Percentiles rank a stretch among this genome's conserved stretches.
These are phyloP conservation scores for Pichia rugopelliculosa DNA, from an alignment of 805 yeast genomes.

Conservation along the genomic window DNA sequence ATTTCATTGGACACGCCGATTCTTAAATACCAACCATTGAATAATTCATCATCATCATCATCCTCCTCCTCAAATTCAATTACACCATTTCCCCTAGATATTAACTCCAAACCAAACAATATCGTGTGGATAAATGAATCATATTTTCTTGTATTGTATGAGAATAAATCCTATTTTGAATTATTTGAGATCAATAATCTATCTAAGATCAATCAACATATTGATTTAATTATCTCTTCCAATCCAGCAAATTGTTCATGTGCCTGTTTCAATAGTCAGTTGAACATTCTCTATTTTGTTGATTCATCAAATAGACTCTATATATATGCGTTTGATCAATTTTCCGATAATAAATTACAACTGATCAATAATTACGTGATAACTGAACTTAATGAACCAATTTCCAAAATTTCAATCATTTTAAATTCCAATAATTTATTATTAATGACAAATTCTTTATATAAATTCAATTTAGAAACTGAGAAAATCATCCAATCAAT, in stretches of 20 bases:
- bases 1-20: slow-evolving; percentile 7
- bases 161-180: slow-evolving; percentile 7
- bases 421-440: not conserved
- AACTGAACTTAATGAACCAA: slow-evolving; percentile 7
- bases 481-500: slow-evolving; percentile 6
- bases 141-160: slow-evolving; percentile 5
- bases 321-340: slow-evolving; percentile 5
- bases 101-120: slow-evolving; percentile 1
- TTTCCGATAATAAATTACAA: slow-evolving; percentile 1
- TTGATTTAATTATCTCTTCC: slow-evolving; percentile 3
- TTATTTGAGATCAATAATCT: slow-evolving; percentile 3
- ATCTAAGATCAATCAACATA: slow-evolving; percentile 1
- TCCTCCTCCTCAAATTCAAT: slow-evolving; percentile 2
- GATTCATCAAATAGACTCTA: slow-evolving; percentile 11
- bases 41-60: not conserved
- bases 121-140: slow-evolving; percentile 4
- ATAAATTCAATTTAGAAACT: slow-evolving; percentile 9
- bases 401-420: slow-evolving; percentile 6
- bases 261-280: not conserved
- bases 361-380: slow-evolving; percentile 7
- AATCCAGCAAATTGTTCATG: slow-evolving; percentile 7
- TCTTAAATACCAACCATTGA: slow-evolving; percentile 7
- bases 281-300: not conserved
- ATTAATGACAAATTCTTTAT: slow-evolving; percentile 12
- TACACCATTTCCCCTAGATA: slow-evolving; percentile 2